phyloP scores from a whole-genome alignment of 352 stramenopile genomes.

The Nothophytophthora sp. region DNA sequence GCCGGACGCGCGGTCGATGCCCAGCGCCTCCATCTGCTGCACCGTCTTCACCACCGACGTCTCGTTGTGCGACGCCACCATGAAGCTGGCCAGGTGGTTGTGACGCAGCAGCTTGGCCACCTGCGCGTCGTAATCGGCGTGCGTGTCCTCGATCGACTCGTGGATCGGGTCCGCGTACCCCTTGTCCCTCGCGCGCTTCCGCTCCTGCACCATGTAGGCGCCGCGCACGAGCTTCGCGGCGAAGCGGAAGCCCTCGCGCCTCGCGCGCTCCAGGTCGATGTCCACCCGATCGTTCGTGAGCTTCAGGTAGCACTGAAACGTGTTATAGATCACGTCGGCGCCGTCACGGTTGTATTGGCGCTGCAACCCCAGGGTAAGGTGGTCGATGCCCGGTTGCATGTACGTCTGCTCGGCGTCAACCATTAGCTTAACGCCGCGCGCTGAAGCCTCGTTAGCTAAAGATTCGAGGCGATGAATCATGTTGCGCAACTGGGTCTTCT shows the following conservation, averaged over 20 bases:
- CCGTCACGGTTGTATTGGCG: constrained; percentile 90
- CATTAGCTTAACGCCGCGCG: constrained; percentile 92
- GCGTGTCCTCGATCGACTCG: constrained; percentile 92
- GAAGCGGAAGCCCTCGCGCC: constrained; percentile 93
- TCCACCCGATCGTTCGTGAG: constrained; percentile 88
- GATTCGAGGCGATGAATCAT: constrained; percentile 87
- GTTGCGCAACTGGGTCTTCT: constrained; percentile 92
- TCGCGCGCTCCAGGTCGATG: constrained; percentile 92
- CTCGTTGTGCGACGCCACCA: constrained; percentile 99
- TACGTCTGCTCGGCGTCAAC: constrained; percentile 98
- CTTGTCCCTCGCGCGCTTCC: constrained; percentile 86
- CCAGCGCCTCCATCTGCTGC: constrained; percentile 88
- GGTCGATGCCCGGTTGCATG: constrained; percentile 98
- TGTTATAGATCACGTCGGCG: constrained; percentile 95
- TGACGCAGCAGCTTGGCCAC: constrained; percentile 91
- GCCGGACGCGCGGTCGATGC: constrained; percentile 71
- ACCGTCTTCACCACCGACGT: constrained; percentile 94
- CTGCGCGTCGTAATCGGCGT: constrained; percentile 93
- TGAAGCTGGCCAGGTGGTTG: constrained; percentile 92
- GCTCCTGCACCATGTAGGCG: constrained; percentile 98
- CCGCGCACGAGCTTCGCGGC: constrained; percentile 98
- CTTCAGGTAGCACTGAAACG: constrained; percentile 99
- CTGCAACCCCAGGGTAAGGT: constrained; percentile 87
- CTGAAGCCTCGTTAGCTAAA: constrained; percentile 69
- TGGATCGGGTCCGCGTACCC: constrained; percentile 92